Percentiles rank a stretch among this genome's conserved stretches.
Evolutionary conservation across 2,329 filamentous ascomycete genomes (phyloP).

Genomic region (Verticillium zaregamsianum): DNA sequence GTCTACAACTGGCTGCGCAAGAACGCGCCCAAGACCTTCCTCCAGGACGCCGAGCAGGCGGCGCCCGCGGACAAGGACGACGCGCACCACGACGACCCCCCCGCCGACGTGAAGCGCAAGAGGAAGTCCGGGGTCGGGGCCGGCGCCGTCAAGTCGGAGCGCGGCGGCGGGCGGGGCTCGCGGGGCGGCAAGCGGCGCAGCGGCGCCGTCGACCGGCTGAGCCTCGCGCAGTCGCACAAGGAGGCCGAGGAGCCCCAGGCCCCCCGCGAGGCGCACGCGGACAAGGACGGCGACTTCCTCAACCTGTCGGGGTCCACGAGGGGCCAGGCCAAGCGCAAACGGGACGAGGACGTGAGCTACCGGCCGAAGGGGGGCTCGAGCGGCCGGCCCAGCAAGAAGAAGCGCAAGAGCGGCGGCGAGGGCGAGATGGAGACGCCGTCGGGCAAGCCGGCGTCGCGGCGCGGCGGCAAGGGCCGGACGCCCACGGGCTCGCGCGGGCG

Average conservation of each 20-base stretch:
- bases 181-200: conserved; percentile 35
- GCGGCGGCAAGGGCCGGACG: not conserved
- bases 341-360: conserved; percentile 57
- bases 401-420: conserved; percentile 51
- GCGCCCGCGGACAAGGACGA: conserved; percentile 29
- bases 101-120: conserved; percentile 16
- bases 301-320: conserved; percentile 24
- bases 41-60: conserved; percentile 65
- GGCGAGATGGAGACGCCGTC: conserved; percentile 9
- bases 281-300: conserved; percentile 30
- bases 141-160: conserved; percentile 28
- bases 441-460: not conserved
- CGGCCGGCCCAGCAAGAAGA: conserved; percentile 48
- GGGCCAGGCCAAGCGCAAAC: conserved; percentile 43
- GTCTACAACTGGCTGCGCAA: conserved; percentile 94
- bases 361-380: conserved; percentile 52
- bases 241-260: not conserved
- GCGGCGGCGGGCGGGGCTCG: conserved; percentile 23
- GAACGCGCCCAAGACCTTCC: conserved; percentile 77
- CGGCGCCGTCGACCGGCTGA: conserved; percentile 21
- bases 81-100: conserved; percentile 29
- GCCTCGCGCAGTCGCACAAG: conserved; percentile 11
- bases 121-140: conserved; percentile 17
- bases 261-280: conserved; percentile 29
- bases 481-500: not conserved